Percentiles rank a stretch among this genome's conserved stretches.
These are phyloP conservation scores for Peronospora destructor DNA, from an alignment of 352 stramenopile species.

Conservation along the genomic window DNA sequence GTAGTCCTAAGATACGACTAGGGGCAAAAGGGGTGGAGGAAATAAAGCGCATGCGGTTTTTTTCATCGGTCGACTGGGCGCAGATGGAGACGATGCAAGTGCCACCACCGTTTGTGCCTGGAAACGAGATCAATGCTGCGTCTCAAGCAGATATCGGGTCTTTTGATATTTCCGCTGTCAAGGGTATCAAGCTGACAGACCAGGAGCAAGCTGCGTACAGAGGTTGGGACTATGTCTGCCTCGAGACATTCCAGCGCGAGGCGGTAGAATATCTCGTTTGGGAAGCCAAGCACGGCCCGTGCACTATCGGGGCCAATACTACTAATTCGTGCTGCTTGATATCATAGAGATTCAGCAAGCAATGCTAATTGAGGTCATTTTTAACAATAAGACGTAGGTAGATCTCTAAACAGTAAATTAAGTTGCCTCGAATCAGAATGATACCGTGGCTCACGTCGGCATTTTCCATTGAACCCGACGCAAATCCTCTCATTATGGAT, in stretches of 20 bases:
- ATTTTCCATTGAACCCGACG: constrained; percentile 13
- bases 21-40: constrained; percentile 64
- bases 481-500: not conserved
- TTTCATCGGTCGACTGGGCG: constrained; percentile 65
- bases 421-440: too few relatives aligned
- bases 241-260: constrained; percentile 73
- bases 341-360: too few relatives aligned
- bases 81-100: constrained; percentile 66
- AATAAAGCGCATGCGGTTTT: constrained; percentile 78
- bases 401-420: not conserved
- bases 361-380: not conserved
- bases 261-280: constrained; percentile 79
- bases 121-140: constrained; percentile 82
- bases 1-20: constrained; percentile 64
- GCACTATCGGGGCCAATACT: constrained; percentile 47
- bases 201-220: constrained; percentile 64
- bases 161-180: constrained; percentile 67
- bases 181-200: constrained; percentile 65
- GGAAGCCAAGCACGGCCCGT: constrained; percentile 74
- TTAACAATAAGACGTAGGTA: not conserved
- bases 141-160: constrained; percentile 75
- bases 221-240: constrained; percentile 68
- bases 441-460: constrained; percentile 6
- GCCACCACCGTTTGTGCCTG: constrained; percentile 63
- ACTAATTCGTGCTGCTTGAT: constrained; percentile 66